phyloP scores from a whole-genome alignment of 371 early-diverging fungal genomes.

The Coemansia sp. region DNA sequence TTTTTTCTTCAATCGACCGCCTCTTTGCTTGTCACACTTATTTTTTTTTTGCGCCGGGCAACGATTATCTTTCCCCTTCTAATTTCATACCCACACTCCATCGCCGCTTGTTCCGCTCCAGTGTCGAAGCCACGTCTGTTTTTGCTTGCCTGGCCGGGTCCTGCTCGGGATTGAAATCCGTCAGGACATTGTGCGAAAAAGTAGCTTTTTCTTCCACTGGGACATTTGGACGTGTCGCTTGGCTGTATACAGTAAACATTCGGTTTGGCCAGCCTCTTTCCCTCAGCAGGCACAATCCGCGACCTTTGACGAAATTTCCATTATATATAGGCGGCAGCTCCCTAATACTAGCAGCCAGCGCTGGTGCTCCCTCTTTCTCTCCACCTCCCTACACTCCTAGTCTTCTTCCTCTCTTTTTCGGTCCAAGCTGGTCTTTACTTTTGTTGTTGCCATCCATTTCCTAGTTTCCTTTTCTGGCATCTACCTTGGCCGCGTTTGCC shows the following conservation, averaged over 20 bases:
- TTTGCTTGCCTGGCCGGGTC: slow-evolving; percentile 3
- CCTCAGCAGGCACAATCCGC: neutral
- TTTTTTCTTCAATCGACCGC: slow-evolving; percentile 4
- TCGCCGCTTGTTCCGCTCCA: neutral
- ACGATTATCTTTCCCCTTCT: slow-evolving; percentile 16
- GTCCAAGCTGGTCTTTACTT: slow-evolving; percentile 28
- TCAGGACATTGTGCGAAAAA: slow-evolving; percentile 9
- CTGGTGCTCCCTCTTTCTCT: slow-evolving; percentile 6
- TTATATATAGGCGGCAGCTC: slow-evolving; percentile 23
- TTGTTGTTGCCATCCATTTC: slow-evolving; percentile 2
- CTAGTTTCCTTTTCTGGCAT: slow-evolving; percentile 1
- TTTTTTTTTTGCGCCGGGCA: slow-evolving; percentile 4
- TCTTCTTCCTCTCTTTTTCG: slow-evolving; percentile 2
- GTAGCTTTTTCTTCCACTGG: neutral
- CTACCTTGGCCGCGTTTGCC: neutral
- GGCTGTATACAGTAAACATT: slow-evolving; percentile 7
- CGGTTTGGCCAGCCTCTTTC: slow-evolving; percentile 7
- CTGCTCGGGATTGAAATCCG: slow-evolving; percentile 9
- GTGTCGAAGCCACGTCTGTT: slow-evolving; percentile 18
- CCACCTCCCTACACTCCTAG: slow-evolving; percentile 11
- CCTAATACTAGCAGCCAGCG: slow-evolving; percentile 8
- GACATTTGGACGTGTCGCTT: neutral
- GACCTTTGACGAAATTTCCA: slow-evolving; percentile 1
- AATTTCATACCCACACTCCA: slow-evolving; percentile 4
- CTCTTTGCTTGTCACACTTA: slow-evolving; percentile 7